Evolutionary conservation across 23 red algal species (phyloP), one percentile per base, ranked within the genome.

Genomic region (Gracilaria vermiculophylla): DNA sequence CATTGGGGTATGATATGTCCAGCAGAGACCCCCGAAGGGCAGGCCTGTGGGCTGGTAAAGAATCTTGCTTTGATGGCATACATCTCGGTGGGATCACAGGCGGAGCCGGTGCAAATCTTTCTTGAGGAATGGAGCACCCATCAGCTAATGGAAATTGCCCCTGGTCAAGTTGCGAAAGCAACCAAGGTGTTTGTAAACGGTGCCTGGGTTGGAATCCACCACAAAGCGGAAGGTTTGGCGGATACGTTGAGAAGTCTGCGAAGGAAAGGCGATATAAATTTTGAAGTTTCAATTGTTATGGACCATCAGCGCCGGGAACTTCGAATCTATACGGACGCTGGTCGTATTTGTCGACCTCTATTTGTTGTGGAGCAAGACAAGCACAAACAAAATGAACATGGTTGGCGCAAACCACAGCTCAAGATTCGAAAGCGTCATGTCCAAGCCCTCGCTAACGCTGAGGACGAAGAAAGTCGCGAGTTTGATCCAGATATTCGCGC

Each of bases 1-100:
- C 94, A 96, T 27, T 99, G 97, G 97, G 97, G 97, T 6, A 95
- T 99, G 93, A 94, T 99, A 41, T 99, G 97, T 79, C 97, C 97
- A 47, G 97, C 97, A 10, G 97, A 99, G 73, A 99, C 97, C 32
- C 97, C 97, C 23, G 97, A 99, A 74, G 97, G 97, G 19, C 97
- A 99, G 87, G 87, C 97, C 0, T 93, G 89, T 81, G 97, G 97
- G 0, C 91, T 99, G 24, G 94, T 96, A 16, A 99, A 99, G 69
- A 99, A 99, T 44, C 82, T 99, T 13, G 97, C 97, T 24, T 91
- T 99, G 62, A 99, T 99, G 97, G 88, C 97, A 31, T 95, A 93
- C 71, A 91, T 99, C 20, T 91, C 92, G 9, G 97, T 99, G 16
- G 97, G 97, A 5, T 83, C 92, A 13, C 78, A 87, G 42, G 62